Base-by-base conservation (phyloP, 345 rosid species). In the Melaleuca alternifolia region DNA sequence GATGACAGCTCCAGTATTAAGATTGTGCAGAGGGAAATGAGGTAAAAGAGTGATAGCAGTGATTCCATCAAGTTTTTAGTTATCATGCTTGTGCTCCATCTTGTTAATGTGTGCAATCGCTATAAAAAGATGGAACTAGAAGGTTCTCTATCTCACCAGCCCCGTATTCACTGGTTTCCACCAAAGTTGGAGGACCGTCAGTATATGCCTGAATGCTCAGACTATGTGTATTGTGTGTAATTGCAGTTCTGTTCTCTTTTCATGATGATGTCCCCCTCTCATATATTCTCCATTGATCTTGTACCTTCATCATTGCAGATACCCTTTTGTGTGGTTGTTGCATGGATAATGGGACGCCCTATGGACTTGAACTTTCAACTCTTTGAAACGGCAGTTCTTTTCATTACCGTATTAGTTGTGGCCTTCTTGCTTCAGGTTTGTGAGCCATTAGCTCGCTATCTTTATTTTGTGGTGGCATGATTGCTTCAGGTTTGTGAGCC, bases 291-390 rank as follows among this genome's bases (percentile, higher is more conserved):
- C 82, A 15, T 24, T 50, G 33, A 82, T 33, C 50, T 83, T 1
- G 3, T 83, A 13, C 15, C 24, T 30, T 83, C 50, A 12, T 87
- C 54, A 59, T 52, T 87, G 89, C 91, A 93, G 98, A 93, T 97
- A 90, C 98, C 98, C 6, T 93, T 93, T 86, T 95, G 96, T 51
- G 96, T 97, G 83, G 96, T 96, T 56, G 77, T 93, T 50, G 98
- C 95, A 59, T 96, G 97, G 98, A 94, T 95, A 57, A 92, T 96
- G 93, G 98, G 95, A 79, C 84, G 62, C 10, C 95, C 93, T 11
- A 93, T 97, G 97, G 99, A 96, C 88, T 87, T 96, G 85, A 96
- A 97, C 89, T 96, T 97, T 86, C 94, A 93, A 89, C 96, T 95
- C 15, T 97, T 97, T 54, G 98, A 97, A 92, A 97, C 99, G 3